phyloP scores from a whole-genome alignment of 768 basidiomycete genomes.

The Mycena haematopus region DNA sequence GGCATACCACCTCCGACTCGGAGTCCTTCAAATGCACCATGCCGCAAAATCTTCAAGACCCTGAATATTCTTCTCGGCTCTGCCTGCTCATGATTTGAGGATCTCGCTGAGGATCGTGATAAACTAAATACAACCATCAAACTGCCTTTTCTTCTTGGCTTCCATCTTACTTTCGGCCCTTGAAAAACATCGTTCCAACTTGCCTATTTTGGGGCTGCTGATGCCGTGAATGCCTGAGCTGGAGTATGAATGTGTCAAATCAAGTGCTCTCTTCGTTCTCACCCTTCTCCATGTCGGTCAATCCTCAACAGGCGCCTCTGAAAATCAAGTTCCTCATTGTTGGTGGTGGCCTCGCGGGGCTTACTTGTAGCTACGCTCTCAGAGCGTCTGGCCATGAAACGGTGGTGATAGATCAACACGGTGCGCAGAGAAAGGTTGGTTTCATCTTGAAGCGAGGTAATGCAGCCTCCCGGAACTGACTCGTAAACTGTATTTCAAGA shows the following conservation, averaged over 20 bases:
- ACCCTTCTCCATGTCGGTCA: slow-evolving; percentile 2
- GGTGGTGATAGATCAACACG: slow-evolving; percentile 12
- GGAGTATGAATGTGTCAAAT: neutral
- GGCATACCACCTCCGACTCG: too few species aligned
- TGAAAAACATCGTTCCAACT: neutral
- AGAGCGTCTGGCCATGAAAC: slow-evolving; percentile 25
- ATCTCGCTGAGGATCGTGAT: neutral
- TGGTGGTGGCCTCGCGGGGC: slow-evolving; percentile 43
- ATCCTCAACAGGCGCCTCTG: neutral
- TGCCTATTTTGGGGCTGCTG: too few species aligned
- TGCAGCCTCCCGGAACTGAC: neutral
- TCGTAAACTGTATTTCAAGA: slow-evolving; percentile 4
- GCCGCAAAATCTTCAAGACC: too few species aligned
- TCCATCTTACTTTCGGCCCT: slow-evolving; percentile 15
- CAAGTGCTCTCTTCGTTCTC: neutral
- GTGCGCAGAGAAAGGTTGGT: neutral
- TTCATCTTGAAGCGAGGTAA: too few species aligned
- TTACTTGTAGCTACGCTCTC: slow-evolving; percentile 40
- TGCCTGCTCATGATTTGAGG: neutral
- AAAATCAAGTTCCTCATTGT: slow-evolving; percentile 43
- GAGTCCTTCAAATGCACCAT: too few species aligned
- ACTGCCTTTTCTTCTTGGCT: neutral
- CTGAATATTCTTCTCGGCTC: neutral
- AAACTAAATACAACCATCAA: neutral
- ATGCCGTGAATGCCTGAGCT: neutral